Conservation (phyloP, 176 grass and related monocot species). For the Phyllostachys edulis region DNA sequence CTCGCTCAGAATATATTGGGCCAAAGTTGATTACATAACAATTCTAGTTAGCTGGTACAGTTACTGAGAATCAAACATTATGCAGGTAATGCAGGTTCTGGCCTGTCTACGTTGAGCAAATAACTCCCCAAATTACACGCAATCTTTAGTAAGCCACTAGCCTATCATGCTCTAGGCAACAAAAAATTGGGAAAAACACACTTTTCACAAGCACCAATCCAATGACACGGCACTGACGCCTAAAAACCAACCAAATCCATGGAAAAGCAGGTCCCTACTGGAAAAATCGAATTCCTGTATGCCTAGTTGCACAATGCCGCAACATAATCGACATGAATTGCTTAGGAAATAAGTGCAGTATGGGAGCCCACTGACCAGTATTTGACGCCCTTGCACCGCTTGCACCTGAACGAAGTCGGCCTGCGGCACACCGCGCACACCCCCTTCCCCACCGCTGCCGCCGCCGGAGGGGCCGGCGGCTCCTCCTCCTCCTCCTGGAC, state of each 20-base stretch:
- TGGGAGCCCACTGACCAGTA: slow-evolving; percentile 60
- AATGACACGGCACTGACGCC: not conserved
- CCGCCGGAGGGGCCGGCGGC: not conserved
- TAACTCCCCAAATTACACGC: not conserved
- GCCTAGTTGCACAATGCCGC: not conserved
- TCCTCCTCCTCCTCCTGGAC: not conserved
- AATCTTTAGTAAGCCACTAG: not conserved
- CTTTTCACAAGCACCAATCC: not conserved
- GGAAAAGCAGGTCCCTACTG: not conserved
- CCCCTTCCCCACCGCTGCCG: slow-evolving; percentile 6
- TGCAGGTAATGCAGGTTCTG: not conserved
- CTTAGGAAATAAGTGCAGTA: slow-evolving; percentile 9
- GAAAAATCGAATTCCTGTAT: not conserved
- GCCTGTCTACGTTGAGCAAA: not conserved
- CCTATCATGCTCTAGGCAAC: not conserved
- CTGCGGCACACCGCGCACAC: slow-evolving; percentile 60
- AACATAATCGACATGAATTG: slow-evolving; percentile 38
- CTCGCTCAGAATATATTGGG: not conserved
- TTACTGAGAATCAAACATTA: not conserved
- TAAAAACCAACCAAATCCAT: slow-evolving; percentile 17
- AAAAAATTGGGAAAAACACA: not conserved
- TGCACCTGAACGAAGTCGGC: slow-evolving; percentile 58
- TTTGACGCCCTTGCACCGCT: slow-evolving; percentile 77
- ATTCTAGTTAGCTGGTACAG: not conserved
- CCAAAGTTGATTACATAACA: not conserved